Evolutionary conservation across 2,329 filamentous ascomycete species (phyloP).

Genomic region (Camillea tinctor): DNA sequence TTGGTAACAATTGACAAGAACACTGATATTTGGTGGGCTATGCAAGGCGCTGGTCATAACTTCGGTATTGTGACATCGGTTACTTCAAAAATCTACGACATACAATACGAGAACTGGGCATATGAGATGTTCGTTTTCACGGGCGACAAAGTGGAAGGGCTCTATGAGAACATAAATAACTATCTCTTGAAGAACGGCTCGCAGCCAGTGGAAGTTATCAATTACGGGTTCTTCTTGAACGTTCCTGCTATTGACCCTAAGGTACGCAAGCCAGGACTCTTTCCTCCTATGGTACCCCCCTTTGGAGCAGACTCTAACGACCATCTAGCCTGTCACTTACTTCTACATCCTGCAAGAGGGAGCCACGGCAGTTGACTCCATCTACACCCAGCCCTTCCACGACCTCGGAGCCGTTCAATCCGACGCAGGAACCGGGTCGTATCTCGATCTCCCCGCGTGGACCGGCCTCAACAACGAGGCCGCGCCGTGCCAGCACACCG

Average conservation of each 20-base stretch:
- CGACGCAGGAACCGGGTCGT: constrained; percentile 38
- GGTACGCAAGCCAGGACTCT: background rate
- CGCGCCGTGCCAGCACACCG: constrained; percentile 14
- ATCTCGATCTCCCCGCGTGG: constrained; percentile 45
- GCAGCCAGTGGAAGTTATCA: constrained; percentile 14
- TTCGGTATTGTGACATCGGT: constrained; percentile 57
- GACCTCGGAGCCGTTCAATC: constrained; percentile 37
- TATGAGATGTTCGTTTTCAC: constrained; percentile 45
- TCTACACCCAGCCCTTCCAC: constrained; percentile 42
- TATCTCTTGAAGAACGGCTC: constrained; percentile 40
- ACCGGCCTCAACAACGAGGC: constrained; percentile 19
- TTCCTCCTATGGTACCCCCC: too few relatives aligned
- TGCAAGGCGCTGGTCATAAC: constrained; percentile 58
- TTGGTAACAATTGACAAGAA: constrained; percentile 37
- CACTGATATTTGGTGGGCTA: constrained; percentile 57
- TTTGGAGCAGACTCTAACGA: background rate
- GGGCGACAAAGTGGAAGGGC: constrained; percentile 47
- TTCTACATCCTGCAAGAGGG: constrained; percentile 45
- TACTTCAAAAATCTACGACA: constrained; percentile 48
- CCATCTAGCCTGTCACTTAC: constrained; percentile 37
- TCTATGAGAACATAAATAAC: constrained; percentile 48
- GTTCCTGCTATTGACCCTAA: constrained; percentile 9
- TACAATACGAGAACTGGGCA: constrained; percentile 39
- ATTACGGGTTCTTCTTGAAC: constrained; percentile 14
- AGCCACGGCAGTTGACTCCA: constrained; percentile 38